Evolutionary conservation across 768 basidiomycete genomes (phyloP).

Genomic region (Suillus placidus): DNA sequence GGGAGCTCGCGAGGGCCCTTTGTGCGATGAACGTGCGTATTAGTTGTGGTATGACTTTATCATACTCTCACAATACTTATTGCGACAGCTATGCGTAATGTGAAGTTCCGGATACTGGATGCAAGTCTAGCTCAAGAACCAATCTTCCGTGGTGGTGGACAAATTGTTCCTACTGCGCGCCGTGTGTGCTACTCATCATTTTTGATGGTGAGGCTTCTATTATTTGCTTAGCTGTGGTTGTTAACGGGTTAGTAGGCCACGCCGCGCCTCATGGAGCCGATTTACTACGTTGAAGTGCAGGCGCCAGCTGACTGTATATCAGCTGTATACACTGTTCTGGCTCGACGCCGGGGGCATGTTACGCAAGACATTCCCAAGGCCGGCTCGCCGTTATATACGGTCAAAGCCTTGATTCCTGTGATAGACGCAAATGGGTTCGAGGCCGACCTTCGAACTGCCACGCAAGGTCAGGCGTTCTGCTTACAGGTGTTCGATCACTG

Average conservation of each 20-base stretch:
- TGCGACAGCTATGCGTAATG: slow-evolving; percentile 88
- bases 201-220: slow-evolving; percentile 74
- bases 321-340: slow-evolving; percentile 96
- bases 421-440: slow-evolving; percentile 99
- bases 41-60: background rate
- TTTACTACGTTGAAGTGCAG: slow-evolving; percentile 99
- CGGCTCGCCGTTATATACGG: slow-evolving; percentile 95
- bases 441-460: slow-evolving; percentile 95
- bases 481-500: slow-evolving; percentile 98
- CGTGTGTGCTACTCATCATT: slow-evolving; percentile 99
- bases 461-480: slow-evolving; percentile 99
- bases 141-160: slow-evolving; percentile 97
- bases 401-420: slow-evolving; percentile 97
- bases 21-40: slow-evolving; percentile 96
- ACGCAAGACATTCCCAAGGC: slow-evolving; percentile 98
- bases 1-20: slow-evolving; percentile 95
- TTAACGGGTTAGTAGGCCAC: slow-evolving; percentile 65
- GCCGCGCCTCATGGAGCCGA: slow-evolving; percentile 93
- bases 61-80: slow-evolving; percentile 4
- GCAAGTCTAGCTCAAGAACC: slow-evolving; percentile 92
- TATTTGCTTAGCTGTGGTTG: slow-evolving; percentile 10
- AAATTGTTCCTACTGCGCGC: slow-evolving; percentile 98
- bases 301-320: slow-evolving; percentile 98
- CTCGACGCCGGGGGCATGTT: slow-evolving; percentile 98
- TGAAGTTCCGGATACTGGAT: slow-evolving; percentile 96